A percentile compares a stretch with the other conserved stretches of the same genome.
These are phyloP conservation scores for Cyclotella sp. DNA, from an alignment of 108 stramenopile genomes.

Conservation along the genomic window DNA sequence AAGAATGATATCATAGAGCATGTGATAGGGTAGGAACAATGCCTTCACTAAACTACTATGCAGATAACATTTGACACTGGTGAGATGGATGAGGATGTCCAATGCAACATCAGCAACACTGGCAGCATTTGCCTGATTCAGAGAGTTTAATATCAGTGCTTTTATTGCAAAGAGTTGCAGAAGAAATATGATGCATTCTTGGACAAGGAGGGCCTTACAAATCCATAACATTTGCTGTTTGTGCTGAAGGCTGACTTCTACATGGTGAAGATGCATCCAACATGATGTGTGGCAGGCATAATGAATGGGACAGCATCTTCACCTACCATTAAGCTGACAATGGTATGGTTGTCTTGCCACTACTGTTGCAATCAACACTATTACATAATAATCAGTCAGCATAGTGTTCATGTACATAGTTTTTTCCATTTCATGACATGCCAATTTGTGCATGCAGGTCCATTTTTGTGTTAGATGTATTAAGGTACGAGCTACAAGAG, in stretches of 20 bases:
- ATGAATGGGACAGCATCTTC: neutral
- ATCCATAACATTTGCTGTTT: neutral
- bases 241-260: neutral
- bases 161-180: neutral
- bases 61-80: neutral
- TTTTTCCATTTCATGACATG: no score
- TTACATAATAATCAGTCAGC: no score
- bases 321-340: neutral
- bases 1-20: neutral
- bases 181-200: neutral
- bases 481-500: no score
- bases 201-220: neutral
- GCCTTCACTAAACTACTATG: neutral
- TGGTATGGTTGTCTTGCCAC: neutral
- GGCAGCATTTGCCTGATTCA: neutral
- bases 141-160: neutral
- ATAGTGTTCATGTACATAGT: no score
- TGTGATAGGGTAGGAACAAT: neutral
- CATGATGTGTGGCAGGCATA: neutral
- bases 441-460: no score
- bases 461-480: no score
- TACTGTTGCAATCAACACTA: no score
- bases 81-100: neutral
- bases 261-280: slow-evolving; percentile 11
- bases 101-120: neutral